These are phyloP conservation scores for Physocladia obscura DNA, from an alignment of 192 early-diverging fungal genomes.

Conservation along the genomic window DNA sequence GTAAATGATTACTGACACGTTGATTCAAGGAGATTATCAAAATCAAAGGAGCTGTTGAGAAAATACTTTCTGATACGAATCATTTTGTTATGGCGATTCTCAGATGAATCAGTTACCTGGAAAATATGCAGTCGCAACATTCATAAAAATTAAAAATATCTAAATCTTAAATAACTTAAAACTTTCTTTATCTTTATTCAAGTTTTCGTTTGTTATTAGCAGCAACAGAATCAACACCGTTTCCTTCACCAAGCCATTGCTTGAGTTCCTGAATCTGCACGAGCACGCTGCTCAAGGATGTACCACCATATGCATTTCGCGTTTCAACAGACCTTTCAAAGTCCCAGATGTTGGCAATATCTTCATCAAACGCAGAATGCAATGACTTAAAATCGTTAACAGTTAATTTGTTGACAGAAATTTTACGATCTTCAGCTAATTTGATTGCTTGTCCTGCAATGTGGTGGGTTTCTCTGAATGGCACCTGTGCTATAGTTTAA, in stretches of 20 bases:
- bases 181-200: no score
- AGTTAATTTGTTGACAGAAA: constrained; percentile 70
- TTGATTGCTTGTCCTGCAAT: constrained; percentile 93
- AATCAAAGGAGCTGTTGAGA: no score
- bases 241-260: constrained; percentile 15
- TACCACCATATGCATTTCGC: constrained; percentile 85
- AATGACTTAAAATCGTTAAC: constrained; percentile 80
- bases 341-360: constrained; percentile 83
- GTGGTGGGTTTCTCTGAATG: constrained; percentile 98
- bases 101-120: no score
- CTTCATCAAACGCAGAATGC: constrained; percentile 80
- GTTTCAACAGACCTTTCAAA: constrained; percentile 89
- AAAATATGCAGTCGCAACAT: no score
- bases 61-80: no score
- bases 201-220: no score
- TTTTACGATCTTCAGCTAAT: constrained; percentile 85
- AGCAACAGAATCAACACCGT: no score
- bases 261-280: constrained; percentile 81
- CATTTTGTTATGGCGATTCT: no score
- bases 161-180: no score
- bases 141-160: no score
- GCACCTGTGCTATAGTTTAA: constrained; percentile 61
- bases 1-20: no score
- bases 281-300: constrained; percentile 72
- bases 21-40: no score